Evolutionary conservation across 2,329 filamentous ascomycete genomes (phyloP).

Genomic region (Colletotrichum viniferum): DNA sequence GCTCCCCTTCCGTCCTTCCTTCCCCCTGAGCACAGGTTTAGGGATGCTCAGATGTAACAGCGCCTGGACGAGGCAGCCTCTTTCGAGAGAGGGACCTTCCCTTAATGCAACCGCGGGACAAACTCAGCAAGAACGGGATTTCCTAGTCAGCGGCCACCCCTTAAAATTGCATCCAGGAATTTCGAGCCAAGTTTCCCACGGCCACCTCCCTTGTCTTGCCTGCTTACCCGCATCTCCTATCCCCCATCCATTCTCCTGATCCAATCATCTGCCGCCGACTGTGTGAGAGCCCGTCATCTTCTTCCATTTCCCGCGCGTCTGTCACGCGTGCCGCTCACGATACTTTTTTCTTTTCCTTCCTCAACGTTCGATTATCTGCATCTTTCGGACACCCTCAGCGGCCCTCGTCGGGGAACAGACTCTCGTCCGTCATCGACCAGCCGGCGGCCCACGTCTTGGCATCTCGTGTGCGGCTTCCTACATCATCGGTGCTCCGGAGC

Average conservation of each 20-base stretch:
- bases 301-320: background rate
- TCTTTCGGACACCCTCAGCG: background rate
- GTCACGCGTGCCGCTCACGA: background rate
- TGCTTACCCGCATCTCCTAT: background rate
- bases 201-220: background rate
- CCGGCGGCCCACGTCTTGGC: background rate
- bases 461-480: background rate
- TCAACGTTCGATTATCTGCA: background rate
- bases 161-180: conserved; percentile 6
- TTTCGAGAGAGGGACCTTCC: background rate
- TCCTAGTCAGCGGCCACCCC: background rate
- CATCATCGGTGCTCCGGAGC: background rate
- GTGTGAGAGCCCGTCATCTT: background rate
- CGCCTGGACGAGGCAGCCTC: background rate
- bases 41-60: background rate
- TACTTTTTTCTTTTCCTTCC: background rate
- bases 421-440: background rate
- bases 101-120: background rate
- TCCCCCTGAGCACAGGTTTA: background rate
- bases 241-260: background rate
- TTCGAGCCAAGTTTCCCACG: background rate
- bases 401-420: background rate
- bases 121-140: background rate
- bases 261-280: background rate
- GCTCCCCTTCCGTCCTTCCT: background rate